Conservation (phyloP, 2,329 filamentous ascomycete genomes). For the Penicillium sp. region DNA sequence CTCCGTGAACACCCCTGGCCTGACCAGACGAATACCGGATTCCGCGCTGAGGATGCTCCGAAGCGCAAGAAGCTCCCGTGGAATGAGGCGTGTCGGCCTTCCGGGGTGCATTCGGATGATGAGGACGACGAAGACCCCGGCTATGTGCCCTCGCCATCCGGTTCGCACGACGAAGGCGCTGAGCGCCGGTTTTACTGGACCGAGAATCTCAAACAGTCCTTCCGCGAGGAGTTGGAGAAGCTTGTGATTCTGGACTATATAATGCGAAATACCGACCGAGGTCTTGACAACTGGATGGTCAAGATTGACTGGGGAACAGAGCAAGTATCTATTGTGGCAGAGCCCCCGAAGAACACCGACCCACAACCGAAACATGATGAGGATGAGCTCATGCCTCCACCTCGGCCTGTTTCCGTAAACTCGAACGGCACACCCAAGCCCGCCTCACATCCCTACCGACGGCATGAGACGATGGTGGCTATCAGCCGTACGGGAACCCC, state of each 20-base stretch:
- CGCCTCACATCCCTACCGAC: constrained; percentile 63
- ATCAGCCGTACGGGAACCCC: constrained; percentile 57
- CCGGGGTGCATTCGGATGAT: constrained; percentile 55
- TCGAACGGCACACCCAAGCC: constrained; percentile 32
- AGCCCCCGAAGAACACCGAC: constrained; percentile 67
- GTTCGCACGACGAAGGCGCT: constrained; percentile 44
- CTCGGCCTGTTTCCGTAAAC: constrained; percentile 59
- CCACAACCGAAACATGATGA: constrained; percentile 45
- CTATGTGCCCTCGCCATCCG: constrained; percentile 40
- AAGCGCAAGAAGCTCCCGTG: constrained; percentile 68
- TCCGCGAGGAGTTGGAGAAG: constrained; percentile 93
- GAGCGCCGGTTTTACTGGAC: constrained; percentile 73
- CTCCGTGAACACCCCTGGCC: constrained; percentile 95
- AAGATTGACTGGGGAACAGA: constrained; percentile 84
- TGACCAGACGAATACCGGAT: constrained; percentile 71
- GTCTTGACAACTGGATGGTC: constrained; percentile 99
- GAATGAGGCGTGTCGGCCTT: constrained; percentile 77
- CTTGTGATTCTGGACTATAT: constrained; percentile 97
- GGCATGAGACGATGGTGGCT: constrained; percentile 81
- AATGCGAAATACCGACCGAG: constrained; percentile 96
- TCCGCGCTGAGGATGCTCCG: constrained; percentile 64
- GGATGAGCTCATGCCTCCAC: constrained; percentile 47
- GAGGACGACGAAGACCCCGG: constrained; percentile 56
- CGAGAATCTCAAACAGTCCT: constrained; percentile 79
- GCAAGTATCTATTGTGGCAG: constrained; percentile 78